phyloP scores from a whole-genome alignment of 331 rosid genomes.

The Pyracantha coccinea region DNA sequence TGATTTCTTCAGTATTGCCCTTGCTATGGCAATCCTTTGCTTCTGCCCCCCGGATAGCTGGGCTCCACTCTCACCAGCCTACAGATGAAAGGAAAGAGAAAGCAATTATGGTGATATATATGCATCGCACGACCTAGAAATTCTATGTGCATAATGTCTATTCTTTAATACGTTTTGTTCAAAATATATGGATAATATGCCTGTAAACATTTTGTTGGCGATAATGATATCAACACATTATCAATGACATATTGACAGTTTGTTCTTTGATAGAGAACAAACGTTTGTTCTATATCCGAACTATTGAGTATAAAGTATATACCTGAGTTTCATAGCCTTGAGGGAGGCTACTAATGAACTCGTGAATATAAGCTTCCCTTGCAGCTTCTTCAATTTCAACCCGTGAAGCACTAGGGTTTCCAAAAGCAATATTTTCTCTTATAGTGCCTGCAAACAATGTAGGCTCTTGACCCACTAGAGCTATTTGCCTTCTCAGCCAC shows the following conservation, averaged over 20 bases:
- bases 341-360: slow-evolving; percentile 79
- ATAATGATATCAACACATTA: too few relatives aligned
- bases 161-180: too few relatives aligned
- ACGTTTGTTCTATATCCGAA: too few relatives aligned
- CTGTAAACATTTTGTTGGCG: too few relatives aligned
- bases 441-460: slow-evolving; percentile 73
- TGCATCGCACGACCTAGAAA: neutral
- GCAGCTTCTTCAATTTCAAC: slow-evolving; percentile 81
- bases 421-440: slow-evolving; percentile 82
- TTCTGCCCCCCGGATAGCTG: slow-evolving; percentile 89
- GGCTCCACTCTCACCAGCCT: slow-evolving; percentile 76
- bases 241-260: too few relatives aligned
- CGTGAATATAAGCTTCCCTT: slow-evolving; percentile 67
- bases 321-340: slow-evolving; percentile 93
- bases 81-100: neutral
- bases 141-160: too few relatives aligned
- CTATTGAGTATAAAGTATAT: neutral
- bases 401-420: slow-evolving; percentile 59
- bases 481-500: slow-evolving; percentile 75
- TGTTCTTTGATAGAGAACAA: too few relatives aligned
- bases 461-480: slow-evolving; percentile 89
- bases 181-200: too few relatives aligned
- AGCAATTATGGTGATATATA: neutral
- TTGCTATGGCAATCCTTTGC: slow-evolving; percentile 77
- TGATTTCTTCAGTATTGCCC: slow-evolving; percentile 74